Evolutionary conservation across 371 early-diverging fungal species (phyloP), one percentile per base, ranked within the genome.

Genomic region (Basidiobolus meristosporus): DNA sequence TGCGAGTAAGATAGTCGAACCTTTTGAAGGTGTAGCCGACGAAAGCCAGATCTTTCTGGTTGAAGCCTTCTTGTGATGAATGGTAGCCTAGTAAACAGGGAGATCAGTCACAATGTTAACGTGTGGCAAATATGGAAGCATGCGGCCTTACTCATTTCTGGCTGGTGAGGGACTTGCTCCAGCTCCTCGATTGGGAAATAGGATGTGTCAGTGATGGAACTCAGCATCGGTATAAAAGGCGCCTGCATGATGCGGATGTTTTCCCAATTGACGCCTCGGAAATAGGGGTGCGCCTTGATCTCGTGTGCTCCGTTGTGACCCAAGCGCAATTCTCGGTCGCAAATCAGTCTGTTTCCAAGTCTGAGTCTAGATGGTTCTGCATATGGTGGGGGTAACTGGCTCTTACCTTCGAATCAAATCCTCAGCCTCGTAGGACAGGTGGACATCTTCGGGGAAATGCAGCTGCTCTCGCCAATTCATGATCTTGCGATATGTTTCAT

Each of bases 401-500:
- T 28, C 48, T 49, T 62, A 83, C 77, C 68, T 61, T 50, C 79
- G 63, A 40, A 95, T 83, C 46, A 99, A 55, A 53, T 93, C 89
- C 38, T 88, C 84, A 3, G 97, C 87, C 39, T 89, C 90, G 22
- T 72, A 64, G 18, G 82, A 78, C 40, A 96, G 60, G 36, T 85
- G 82, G 31, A 91, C 86, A 48, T 95, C 96, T 40, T 88, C 82
- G 3, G 95, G 96, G 51, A 95, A 79, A 30, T 70, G 67, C 40
- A 97, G 66, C 12, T 81, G 68, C 39, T 90, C 82, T 16, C 76
- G 69, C 93, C 93, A 96, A 52, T 79, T 76, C 65, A 96, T 81
- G 46, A 98, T 93, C 62, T 95, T 96, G 31, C 87, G 78, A 49
- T 96, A 98, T 0, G 96, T 96, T 45, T 96, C 97, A 41, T 90